These are phyloP conservation scores for Prunus campanulata DNA, from an alignment of 306 rosid species.

Conservation along the genomic window DNA sequence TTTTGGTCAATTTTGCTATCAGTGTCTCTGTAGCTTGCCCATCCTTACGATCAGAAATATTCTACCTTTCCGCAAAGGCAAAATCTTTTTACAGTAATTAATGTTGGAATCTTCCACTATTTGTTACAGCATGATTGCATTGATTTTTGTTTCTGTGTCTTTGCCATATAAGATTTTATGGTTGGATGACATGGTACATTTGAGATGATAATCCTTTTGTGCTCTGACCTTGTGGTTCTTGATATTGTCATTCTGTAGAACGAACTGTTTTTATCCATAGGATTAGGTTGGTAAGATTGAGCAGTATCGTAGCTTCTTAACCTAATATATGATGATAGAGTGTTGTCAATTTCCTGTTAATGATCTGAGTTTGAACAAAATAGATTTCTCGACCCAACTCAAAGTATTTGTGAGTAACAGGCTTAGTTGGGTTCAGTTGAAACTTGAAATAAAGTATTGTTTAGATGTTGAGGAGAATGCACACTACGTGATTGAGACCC, in stretches of 20 bases:
- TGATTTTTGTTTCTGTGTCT: neutral
- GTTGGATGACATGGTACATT: neutral
- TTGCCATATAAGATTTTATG: neutral
- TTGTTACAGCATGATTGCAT: neutral
- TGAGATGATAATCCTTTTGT: slow-evolving; percentile 7
- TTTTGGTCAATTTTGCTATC: neutral
- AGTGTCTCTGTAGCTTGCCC: neutral
- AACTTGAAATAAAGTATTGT: neutral
- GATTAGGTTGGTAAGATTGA: neutral
- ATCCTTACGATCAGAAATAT: neutral
- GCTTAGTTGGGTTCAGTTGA: neutral
- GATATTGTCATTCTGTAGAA: neutral
- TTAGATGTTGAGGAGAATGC: neutral
- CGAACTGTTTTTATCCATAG: neutral
- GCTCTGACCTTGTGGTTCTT: neutral
- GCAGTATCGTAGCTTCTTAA: neutral
- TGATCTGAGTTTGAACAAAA: neutral
- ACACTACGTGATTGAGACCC: neutral
- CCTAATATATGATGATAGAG: neutral
- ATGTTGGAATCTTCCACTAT: neutral
- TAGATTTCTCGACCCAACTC: neutral
- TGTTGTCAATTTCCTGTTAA: slow-evolving; percentile 1
- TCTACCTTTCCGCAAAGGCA: neutral
- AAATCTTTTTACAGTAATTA: neutral
- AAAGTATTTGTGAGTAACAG: neutral